Percentiles rank a stretch among this genome's conserved stretches.
These are phyloP conservation scores for Hypoxylon subgilvum DNA, from an alignment of 495 filamentous ascomycete species.

Conservation along the genomic window DNA sequence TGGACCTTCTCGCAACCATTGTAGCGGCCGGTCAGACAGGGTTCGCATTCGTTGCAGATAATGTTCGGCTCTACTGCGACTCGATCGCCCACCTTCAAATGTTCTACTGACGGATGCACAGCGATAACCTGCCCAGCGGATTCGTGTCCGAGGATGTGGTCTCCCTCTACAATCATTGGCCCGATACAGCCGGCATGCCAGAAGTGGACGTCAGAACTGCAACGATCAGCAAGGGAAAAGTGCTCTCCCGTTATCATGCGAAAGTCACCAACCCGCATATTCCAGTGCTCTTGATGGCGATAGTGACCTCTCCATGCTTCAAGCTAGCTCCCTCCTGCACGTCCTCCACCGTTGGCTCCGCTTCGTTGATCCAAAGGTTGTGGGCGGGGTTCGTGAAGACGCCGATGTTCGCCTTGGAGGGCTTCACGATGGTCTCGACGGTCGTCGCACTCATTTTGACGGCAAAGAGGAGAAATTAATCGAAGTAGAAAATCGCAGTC, in stretches of 20 bases:
- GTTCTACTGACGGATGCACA: conserved; percentile 76
- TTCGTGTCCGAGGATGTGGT: conserved; percentile 92
- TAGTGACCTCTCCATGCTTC: conserved; percentile 79
- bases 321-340: conserved; percentile 72
- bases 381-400: conserved; percentile 93
- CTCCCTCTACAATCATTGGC: conserved; percentile 86
- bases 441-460: conserved; percentile 39
- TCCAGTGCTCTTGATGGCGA: conserved; percentile 86
- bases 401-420: conserved; percentile 82
- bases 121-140: conserved; percentile 84
- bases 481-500: conserved; percentile 1
- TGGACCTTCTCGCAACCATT: conserved; percentile 85
- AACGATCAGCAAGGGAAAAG: conserved; percentile 36
- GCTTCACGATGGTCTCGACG: conserved; percentile 39
- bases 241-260: background rate
- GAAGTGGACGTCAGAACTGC: conserved; percentile 91
- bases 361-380: conserved; percentile 85
- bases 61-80: conserved; percentile 92
- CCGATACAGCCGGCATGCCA: conserved; percentile 93
- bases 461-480: background rate
- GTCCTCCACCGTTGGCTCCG: conserved; percentile 74
- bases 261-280: conserved; percentile 77
- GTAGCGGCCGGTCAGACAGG: conserved; percentile 88
- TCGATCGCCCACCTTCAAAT: conserved; percentile 79
- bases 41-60: conserved; percentile 86